Percentiles rank a stretch among this genome's conserved stretches.
These are phyloP conservation scores for Colletotrichum cordylinicola DNA, from an alignment of 2,329 filamentous ascomycete genomes.

Conservation along the genomic window DNA sequence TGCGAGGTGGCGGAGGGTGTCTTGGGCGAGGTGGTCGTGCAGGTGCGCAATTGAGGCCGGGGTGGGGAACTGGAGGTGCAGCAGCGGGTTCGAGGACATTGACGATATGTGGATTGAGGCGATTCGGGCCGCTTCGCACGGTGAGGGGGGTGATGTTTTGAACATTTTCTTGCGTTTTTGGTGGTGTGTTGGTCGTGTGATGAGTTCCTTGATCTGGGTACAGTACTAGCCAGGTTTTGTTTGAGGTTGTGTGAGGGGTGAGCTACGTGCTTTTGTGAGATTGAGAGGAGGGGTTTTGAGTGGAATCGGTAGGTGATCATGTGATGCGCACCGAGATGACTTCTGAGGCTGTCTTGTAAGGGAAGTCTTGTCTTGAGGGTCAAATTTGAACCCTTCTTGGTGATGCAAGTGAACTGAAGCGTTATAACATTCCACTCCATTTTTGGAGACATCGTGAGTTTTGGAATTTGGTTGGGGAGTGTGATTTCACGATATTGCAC, in stretches of 20 bases:
- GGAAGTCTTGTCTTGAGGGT: background rate
- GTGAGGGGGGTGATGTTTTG: background rate
- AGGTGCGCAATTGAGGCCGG: conserved; percentile 32
- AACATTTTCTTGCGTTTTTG: background rate
- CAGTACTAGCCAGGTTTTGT: background rate
- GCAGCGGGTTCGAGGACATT: conserved; percentile 43
- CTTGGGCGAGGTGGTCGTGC: conserved; percentile 32
- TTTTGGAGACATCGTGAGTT: background rate
- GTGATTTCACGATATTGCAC: background rate
- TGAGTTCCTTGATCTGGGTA: background rate
- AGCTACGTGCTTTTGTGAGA: background rate
- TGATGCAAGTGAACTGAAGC: background rate
- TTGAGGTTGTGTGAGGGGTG: background rate
- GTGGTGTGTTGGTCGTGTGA: background rate
- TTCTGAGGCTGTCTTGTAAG: background rate
- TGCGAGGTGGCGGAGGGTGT: conserved; percentile 34
- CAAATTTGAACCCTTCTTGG: background rate
- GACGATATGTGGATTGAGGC: conserved; percentile 40
- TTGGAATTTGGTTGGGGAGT: background rate
- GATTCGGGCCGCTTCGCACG: conserved; percentile 26
- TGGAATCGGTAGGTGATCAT: background rate
- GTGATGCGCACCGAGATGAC: background rate
- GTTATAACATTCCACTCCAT: background rate
- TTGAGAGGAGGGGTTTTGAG: background rate
- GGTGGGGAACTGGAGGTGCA: conserved; percentile 45